Evolutionary conservation across 2,329 filamentous ascomycete genomes (phyloP).

Genomic region (Diaporthe sp.): DNA sequence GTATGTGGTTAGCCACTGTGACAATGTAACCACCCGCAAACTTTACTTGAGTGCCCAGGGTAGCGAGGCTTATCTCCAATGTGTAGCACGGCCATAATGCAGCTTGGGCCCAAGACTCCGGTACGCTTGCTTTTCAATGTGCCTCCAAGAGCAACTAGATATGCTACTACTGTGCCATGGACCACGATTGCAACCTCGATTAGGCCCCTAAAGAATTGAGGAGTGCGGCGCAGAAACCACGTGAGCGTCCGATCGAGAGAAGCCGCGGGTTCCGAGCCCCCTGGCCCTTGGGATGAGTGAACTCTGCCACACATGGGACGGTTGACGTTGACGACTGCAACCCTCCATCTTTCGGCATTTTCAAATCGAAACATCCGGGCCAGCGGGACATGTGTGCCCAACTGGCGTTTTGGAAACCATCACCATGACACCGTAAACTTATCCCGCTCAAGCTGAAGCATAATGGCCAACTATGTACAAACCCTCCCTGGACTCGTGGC

Average conservation of each 20-base stretch:
- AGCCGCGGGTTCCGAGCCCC: conserved; percentile 19
- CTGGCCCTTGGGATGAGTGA: conserved; percentile 3
- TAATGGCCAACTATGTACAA: not conserved
- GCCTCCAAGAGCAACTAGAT: not conserved
- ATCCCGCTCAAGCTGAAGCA: not conserved
- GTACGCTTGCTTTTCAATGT: not conserved
- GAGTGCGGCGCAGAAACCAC: not conserved
- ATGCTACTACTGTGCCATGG: too few relatives aligned
- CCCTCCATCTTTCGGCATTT: not conserved
- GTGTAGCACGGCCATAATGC: not conserved
- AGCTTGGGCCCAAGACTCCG: not conserved
- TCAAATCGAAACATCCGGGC: not conserved
- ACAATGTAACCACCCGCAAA: not conserved
- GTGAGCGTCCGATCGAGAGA: not conserved
- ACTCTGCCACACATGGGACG: too few relatives aligned
- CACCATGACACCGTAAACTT: not conserved
- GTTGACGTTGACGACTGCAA: conserved; percentile 16
- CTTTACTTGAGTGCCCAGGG: not conserved
- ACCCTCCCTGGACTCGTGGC: not conserved
- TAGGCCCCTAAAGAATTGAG: not conserved
- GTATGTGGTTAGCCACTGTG: too few relatives aligned
- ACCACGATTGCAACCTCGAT: not conserved
- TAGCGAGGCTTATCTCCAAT: not conserved
- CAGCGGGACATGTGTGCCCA: not conserved
- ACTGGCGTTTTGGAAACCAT: not conserved